Percentiles rank a stretch among this genome's conserved stretches.
phyloP scores from a whole-genome alignment of 2,329 filamentous ascomycete species.

The Didymosphaeria variabile region DNA sequence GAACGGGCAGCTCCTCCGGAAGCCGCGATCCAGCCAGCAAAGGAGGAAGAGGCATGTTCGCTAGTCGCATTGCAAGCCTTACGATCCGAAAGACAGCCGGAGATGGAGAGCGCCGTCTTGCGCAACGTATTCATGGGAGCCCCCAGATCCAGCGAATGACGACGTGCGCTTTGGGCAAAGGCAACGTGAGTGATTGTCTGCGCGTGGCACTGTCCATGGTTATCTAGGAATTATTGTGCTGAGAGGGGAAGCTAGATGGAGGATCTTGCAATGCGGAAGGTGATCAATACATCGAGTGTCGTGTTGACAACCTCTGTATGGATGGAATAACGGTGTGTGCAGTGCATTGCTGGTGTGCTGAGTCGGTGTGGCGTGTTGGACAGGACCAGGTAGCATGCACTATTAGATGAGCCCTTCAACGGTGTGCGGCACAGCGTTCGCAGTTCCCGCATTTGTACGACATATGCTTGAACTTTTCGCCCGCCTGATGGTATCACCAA shows the following conservation, averaged over 20 bases:
- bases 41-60: background rate
- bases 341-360: too few relatives aligned
- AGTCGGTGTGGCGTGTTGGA: too few relatives aligned
- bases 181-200: too few relatives aligned
- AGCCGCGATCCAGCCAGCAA: background rate
- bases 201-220: too few relatives aligned
- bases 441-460: background rate
- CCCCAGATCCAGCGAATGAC: background rate
- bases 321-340: too few relatives aligned
- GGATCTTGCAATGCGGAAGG: too few relatives aligned
- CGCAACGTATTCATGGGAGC: background rate
- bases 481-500: background rate
- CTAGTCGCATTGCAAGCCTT: background rate
- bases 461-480: background rate
- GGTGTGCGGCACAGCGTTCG: background rate
- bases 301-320: too few relatives aligned
- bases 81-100: background rate
- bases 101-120: background rate
- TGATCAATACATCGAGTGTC: too few relatives aligned
- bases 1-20: background rate
- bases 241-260: too few relatives aligned
- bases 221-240: too few relatives aligned
- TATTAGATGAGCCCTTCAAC: background rate
- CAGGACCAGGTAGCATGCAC: too few relatives aligned
- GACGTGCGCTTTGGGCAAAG: too few relatives aligned